These are phyloP conservation scores for Saitozyma podzolica DNA, from an alignment of 768 basidiomycete genomes.

Conservation along the genomic window DNA sequence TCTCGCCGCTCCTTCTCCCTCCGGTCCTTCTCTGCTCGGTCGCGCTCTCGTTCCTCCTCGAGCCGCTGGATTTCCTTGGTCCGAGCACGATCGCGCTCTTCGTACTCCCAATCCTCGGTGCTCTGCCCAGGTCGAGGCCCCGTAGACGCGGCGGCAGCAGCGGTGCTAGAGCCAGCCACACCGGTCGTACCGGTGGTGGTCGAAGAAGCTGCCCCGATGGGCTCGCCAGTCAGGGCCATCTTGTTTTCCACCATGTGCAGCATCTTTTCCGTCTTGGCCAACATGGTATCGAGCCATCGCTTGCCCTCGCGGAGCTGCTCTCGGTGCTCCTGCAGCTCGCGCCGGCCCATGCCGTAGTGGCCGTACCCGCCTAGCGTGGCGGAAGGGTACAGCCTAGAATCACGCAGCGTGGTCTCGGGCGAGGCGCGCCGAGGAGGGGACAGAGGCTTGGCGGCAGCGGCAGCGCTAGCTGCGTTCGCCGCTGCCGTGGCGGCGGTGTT, in stretches of 20 bases:
- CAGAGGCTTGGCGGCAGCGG: background rate
- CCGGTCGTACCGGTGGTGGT: background rate
- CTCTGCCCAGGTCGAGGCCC: background rate
- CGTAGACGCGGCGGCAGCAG: constrained; percentile 6
- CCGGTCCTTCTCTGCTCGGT: constrained; percentile 33
- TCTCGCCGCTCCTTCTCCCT: constrained; percentile 19
- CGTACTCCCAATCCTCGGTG: constrained; percentile 42
- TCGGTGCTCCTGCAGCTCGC: constrained; percentile 48
- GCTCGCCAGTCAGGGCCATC: constrained; percentile 34
- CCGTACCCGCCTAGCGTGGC: constrained; percentile 11
- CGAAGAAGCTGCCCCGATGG: background rate
- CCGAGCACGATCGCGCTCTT: constrained; percentile 43
- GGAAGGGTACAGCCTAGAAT: constrained; percentile 2
- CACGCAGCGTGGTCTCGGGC: constrained; percentile 2
- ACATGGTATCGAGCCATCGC: constrained; percentile 47
- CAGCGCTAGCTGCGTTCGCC: background rate
- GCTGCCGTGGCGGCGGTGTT: background rate
- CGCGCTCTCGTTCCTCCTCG: constrained; percentile 37
- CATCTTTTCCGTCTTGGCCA: constrained; percentile 46
- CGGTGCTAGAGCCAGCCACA: constrained; percentile 5
- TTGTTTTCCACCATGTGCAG: constrained; percentile 48
- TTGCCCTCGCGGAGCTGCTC: constrained; percentile 51
- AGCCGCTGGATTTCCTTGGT: constrained; percentile 33
- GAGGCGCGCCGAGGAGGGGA: constrained; percentile 8
- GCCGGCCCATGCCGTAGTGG: constrained; percentile 38